These are phyloP conservation scores for Penicillium chermesinum DNA, from an alignment of 495 filamentous ascomycete genomes.

Conservation along the genomic window DNA sequence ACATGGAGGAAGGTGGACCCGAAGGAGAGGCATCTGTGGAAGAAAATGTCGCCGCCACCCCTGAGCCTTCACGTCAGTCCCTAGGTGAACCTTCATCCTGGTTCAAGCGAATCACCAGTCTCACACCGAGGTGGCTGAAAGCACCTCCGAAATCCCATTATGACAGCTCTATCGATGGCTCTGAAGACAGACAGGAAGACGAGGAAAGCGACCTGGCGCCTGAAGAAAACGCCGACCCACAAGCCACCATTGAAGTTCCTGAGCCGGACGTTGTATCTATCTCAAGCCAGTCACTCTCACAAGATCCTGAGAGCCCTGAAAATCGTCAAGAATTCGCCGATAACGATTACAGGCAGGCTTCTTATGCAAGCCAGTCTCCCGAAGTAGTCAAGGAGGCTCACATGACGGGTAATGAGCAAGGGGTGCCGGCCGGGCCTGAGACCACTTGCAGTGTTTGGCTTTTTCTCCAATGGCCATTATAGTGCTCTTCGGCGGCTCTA, in stretches of 20 bases:
- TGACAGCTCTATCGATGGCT: slow-evolving; percentile 14
- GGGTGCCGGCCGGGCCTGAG: slow-evolving; percentile 12
- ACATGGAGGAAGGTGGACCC: background rate
- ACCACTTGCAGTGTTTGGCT: slow-evolving; percentile 33
- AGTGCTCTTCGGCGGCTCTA: slow-evolving; percentile 37
- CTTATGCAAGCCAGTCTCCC: background rate
- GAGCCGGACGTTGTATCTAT: slow-evolving; percentile 6
- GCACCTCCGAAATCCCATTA: slow-evolving; percentile 21
- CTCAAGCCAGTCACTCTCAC: slow-evolving; percentile 2
- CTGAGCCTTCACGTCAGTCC: slow-evolving; percentile 15
- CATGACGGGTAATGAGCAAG: slow-evolving; percentile 7
- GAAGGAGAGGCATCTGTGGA: slow-evolving; percentile 3
- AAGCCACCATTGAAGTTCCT: slow-evolving; percentile 11
- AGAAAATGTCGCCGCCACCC: slow-evolving; percentile 21
- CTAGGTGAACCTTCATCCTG: slow-evolving; percentile 24
- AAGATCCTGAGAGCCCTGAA: background rate
- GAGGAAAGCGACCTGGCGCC: slow-evolving; percentile 20
- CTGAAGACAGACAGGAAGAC: slow-evolving; percentile 17
- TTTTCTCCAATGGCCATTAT: slow-evolving; percentile 46
- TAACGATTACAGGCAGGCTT: background rate
- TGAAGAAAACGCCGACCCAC: slow-evolving; percentile 7
- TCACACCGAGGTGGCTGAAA: slow-evolving; percentile 41
- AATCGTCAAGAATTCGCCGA: background rate
- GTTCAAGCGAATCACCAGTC: slow-evolving; percentile 35
- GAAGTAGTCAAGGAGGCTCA: slow-evolving; percentile 8